phyloP scores from a whole-genome alignment of 2,329 filamentous ascomycete species.

The Magnaporthiopsis rhizophila region DNA sequence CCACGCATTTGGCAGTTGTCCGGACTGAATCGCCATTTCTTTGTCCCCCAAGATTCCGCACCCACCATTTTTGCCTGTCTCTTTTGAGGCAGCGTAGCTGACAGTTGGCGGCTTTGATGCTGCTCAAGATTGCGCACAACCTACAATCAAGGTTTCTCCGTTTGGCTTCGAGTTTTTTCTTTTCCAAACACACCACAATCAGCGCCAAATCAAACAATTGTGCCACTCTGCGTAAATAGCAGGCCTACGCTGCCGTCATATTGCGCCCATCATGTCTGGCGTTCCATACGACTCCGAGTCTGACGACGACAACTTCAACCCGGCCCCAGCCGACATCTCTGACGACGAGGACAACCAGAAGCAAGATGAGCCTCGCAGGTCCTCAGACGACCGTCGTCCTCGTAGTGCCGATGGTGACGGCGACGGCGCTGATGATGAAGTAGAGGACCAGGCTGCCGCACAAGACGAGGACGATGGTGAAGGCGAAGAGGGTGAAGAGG shows the following conservation, averaged over 20 bases:
- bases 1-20: not conserved
- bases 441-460: conserved; percentile 23
- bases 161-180: not conserved
- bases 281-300: conserved; percentile 51
- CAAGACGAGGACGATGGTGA: conserved; percentile 37
- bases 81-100: not conserved
- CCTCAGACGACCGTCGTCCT: conserved; percentile 18
- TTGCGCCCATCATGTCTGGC: conserved; percentile 5
- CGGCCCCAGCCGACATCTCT: conserved; percentile 63
- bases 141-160: not conserved
- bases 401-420: conserved; percentile 19
- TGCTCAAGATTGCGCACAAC: not conserved
- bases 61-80: not conserved
- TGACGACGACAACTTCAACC: conserved; percentile 87
- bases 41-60: not conserved
- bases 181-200: not conserved
- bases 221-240: not conserved
- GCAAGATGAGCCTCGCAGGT: conserved; percentile 11
- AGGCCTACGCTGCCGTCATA: not conserved
- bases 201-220: not conserved
- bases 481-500: conserved; percentile 37
- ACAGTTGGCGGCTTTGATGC: not conserved
- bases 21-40: not conserved
- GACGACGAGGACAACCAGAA: conserved; percentile 54
- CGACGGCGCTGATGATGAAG: conserved; percentile 20